These are phyloP conservation scores for Tetrahymena borealis DNA, from an alignment of 73 alveolate species.

Conservation along the genomic window DNA sequence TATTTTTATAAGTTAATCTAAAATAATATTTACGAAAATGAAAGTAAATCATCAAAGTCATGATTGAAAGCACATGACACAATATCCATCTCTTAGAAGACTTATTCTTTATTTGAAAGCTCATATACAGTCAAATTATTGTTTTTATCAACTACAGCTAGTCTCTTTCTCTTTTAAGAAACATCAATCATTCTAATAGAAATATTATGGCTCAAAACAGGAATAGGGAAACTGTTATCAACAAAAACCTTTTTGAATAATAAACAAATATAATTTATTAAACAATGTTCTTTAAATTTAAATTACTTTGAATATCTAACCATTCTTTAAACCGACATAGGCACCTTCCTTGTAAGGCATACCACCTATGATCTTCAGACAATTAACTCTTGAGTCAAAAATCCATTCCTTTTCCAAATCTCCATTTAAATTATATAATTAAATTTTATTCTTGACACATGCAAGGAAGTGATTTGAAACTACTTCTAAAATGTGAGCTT, in stretches of 20 bases:
- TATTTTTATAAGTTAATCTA: background rate
- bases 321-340: conserved; percentile 31
- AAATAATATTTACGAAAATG: conserved; percentile 17
- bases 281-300: background rate
- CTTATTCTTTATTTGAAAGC: conserved; percentile 1
- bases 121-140: conserved; percentile 9
- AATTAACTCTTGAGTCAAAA: conserved; percentile 14
- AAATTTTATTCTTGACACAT: conserved; percentile 2
- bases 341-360: conserved; percentile 9
- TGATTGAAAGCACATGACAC: conserved; percentile 33
- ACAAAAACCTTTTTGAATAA: background rate
- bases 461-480: conserved; percentile 15
- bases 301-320: conserved; percentile 6
- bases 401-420: conserved; percentile 39
- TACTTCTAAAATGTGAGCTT: background rate
- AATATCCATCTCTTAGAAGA: conserved; percentile 35
- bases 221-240: conserved; percentile 34
- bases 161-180: conserved; percentile 7
- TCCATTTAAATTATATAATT: conserved; percentile 21
- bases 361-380: conserved; percentile 6
- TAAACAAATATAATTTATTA: background rate
- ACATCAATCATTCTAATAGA: background rate
- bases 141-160: conserved; percentile 35
- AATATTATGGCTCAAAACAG: background rate
- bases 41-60: conserved; percentile 31